phyloP scores from a whole-genome alignment of 2,329 filamentous ascomycete species.

The Fusarium drepaniforme region DNA sequence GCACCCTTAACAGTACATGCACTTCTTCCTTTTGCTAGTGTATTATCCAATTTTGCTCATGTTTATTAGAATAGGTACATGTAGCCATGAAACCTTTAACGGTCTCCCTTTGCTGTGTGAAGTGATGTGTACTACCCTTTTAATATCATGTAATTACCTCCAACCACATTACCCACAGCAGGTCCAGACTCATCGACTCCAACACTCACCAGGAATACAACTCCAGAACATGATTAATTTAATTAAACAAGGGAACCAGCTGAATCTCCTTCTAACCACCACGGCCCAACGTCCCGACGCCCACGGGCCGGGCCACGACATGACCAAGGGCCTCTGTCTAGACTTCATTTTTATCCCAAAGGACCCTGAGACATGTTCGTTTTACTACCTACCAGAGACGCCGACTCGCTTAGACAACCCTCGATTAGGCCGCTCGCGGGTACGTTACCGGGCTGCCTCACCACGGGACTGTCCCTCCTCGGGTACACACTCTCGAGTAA shows the following conservation, averaged over 20 bases:
- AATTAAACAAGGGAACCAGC: neutral
- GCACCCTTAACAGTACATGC: neutral
- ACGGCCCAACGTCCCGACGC: neutral
- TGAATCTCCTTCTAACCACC: constrained; percentile 4
- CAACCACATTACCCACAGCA: neutral
- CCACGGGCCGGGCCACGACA: neutral
- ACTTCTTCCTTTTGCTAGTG: neutral
- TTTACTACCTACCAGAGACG: constrained; percentile 25
- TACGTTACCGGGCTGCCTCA: constrained; percentile 25
- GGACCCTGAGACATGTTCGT: constrained; percentile 25
- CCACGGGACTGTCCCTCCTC: constrained; percentile 17
- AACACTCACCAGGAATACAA: neutral
- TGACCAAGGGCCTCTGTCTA: neutral
- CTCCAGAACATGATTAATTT: neutral
- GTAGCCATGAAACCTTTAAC: too few species aligned
- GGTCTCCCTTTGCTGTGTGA: neutral
- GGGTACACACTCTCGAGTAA: constrained; percentile 37
- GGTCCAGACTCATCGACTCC: neutral
- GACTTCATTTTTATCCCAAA: constrained; percentile 7
- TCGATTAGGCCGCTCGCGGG: constrained; percentile 14
- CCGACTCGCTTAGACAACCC: constrained; percentile 40
- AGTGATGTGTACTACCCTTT: neutral
- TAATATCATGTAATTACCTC: neutral
- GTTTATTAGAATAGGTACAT: too few species aligned
- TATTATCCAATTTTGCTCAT: neutral